Evolutionary conservation across 805 yeast genomes (phyloP).

Genomic region (Spathaspora hagerdaliae): DNA sequence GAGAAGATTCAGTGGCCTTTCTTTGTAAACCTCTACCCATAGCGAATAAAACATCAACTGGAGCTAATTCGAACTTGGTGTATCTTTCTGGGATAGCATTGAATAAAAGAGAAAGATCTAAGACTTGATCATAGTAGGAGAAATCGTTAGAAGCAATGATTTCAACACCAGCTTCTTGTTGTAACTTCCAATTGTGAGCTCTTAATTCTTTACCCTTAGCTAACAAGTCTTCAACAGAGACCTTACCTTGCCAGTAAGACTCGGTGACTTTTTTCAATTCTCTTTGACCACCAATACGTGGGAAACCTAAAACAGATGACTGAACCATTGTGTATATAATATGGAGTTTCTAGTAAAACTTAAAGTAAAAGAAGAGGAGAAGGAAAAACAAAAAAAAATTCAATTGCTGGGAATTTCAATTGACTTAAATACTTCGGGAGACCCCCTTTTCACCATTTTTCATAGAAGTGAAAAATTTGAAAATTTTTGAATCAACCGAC

Average conservation of each 20-base stretch:
- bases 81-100: slow-evolving; percentile 97
- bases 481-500: not conserved
- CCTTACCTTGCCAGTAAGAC: slow-evolving; percentile 98
- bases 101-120: slow-evolving; percentile 88
- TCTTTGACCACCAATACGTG: slow-evolving; percentile 99
- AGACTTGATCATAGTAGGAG: slow-evolving; percentile 96
- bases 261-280: slow-evolving; percentile 98
- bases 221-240: slow-evolving; percentile 78
- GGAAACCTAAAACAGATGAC: slow-evolving; percentile 98
- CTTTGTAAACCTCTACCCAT: slow-evolving; percentile 99
- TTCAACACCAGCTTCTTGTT: slow-evolving; percentile 95
- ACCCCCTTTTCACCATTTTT: too few species aligned
- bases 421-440: not conserved
- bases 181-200: slow-evolving; percentile 96
- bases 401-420: slow-evolving; percentile 2
- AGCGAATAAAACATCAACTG: slow-evolving; percentile 92
- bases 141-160: slow-evolving; percentile 96
- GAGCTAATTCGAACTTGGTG: slow-evolving; percentile 83
- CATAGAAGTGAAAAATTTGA: not conserved
- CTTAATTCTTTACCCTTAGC: slow-evolving; percentile 94
- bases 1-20: slow-evolving; percentile 79
- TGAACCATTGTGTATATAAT: slow-evolving; percentile 65
- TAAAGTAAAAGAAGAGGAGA: not conserved
- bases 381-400: not conserved
- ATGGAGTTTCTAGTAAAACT: not conserved